Conservation (phyloP, 192 early-diverging fungal species). For the Backusella macrospora region DNA sequence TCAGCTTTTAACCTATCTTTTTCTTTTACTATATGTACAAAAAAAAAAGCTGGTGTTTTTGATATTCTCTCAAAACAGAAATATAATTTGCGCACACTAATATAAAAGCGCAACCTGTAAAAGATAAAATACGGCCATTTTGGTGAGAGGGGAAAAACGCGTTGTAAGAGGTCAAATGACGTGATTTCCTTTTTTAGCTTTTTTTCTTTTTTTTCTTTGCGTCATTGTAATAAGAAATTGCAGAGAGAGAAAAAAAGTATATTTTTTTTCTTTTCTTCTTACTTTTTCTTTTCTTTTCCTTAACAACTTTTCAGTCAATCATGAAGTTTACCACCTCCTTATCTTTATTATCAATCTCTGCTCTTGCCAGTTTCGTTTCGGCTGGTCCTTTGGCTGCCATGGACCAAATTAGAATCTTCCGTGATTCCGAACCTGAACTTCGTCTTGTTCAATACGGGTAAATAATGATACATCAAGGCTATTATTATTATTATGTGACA, state of each 20-base stretch:
- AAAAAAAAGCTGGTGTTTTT: too few relatives aligned
- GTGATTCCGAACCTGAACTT: slow-evolving; percentile 25
- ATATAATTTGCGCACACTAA: too few relatives aligned
- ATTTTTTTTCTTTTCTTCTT: not conserved
- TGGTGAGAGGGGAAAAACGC: too few relatives aligned
- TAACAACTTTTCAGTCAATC: not conserved
- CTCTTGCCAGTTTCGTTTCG: slow-evolving; percentile 1
- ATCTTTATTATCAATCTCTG: slow-evolving; percentile 14
- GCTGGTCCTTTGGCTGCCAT: slow-evolving; percentile 14
- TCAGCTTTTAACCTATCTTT: too few relatives aligned
- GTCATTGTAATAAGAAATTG: not conserved
- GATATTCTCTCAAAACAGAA: too few relatives aligned
- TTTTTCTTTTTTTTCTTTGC: slow-evolving; percentile 3
- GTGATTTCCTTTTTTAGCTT: not conserved
- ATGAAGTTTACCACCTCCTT: not conserved
- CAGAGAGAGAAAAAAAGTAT: not conserved
- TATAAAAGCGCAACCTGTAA: too few relatives aligned
- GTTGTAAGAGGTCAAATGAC: not conserved
- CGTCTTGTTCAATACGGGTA: slow-evolving; percentile 58
- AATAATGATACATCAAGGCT: not conserved
- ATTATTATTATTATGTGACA: not conserved
- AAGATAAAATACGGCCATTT: too few relatives aligned
- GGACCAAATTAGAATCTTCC: slow-evolving; percentile 26
- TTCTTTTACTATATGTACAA: too few relatives aligned
- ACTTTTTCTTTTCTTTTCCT: not conserved